Conservation (phyloP, 768 basidiomycete species). For the Sistotremastrum suecicum region DNA sequence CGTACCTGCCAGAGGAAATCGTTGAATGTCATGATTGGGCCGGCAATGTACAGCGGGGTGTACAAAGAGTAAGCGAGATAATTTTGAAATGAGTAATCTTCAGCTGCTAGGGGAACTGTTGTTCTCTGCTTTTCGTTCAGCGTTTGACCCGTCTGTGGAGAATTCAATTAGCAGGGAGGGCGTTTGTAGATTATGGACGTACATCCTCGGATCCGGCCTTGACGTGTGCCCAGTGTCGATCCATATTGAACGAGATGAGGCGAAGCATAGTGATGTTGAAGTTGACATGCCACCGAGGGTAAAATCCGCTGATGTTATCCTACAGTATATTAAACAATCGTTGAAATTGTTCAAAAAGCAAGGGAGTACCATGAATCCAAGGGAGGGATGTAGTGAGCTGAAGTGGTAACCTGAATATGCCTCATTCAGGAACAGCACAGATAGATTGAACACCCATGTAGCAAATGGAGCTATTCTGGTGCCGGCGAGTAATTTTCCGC, state of each 20-base stretch:
- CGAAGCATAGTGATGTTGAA: constrained; percentile 97
- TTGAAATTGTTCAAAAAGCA: constrained; percentile 2
- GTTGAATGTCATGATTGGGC: constrained; percentile 93
- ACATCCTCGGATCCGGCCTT: constrained; percentile 28
- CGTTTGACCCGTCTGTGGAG: constrained; percentile 14
- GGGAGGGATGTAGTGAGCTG: constrained; percentile 33
- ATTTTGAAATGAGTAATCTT: constrained; percentile 51
- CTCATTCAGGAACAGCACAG: constrained; percentile 67
- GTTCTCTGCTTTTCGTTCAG: constrained; percentile 50
- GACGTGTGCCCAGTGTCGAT: constrained; percentile 73
- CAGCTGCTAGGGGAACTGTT: constrained; percentile 34
- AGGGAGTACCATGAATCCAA: constrained; percentile 47
- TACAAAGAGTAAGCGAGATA: constrained; percentile 84
- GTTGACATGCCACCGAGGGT: constrained; percentile 84
- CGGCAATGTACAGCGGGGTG: constrained; percentile 88
- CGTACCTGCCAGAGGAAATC: constrained; percentile 88
- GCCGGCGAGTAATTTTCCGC: constrained; percentile 33
- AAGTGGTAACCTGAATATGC: constrained; percentile 60
- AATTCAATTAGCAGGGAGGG: constrained; percentile 1
- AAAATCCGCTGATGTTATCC: constrained; percentile 59
- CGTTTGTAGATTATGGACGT: constrained; percentile 8
- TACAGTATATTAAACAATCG: constrained; percentile 14
- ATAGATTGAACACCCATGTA: constrained; percentile 70
- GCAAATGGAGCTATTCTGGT: constrained; percentile 33
- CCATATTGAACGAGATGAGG: constrained; percentile 85